Evolutionary conservation across 306 rosid genomes (phyloP).

Genomic region (Cicer judaicum): DNA sequence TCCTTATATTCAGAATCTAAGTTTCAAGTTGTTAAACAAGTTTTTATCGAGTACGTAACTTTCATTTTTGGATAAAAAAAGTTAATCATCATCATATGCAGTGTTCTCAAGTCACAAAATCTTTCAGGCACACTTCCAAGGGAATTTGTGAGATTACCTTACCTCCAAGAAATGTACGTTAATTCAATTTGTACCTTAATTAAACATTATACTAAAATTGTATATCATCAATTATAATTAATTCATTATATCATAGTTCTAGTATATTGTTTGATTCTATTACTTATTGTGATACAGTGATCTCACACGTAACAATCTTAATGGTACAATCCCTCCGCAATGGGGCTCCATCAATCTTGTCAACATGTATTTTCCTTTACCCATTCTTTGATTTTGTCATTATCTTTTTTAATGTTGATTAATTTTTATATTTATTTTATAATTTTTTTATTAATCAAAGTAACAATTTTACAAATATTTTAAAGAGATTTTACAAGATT

Average conservation of each 20-base stretch:
- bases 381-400: neutral
- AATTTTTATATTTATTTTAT: too few relatives aligned
- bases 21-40: too few relatives aligned
- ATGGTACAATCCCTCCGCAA: slow-evolving; percentile 64
- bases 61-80: neutral
- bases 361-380: slow-evolving; percentile 51
- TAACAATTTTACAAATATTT: too few relatives aligned
- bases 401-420: neutral
- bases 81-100: slow-evolving; percentile 36
- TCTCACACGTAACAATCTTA: slow-evolving; percentile 64
- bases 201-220: neutral
- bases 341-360: slow-evolving; percentile 60
- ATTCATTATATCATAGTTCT: neutral
- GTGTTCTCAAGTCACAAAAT: slow-evolving; percentile 53
- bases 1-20: too few relatives aligned
- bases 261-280: neutral
- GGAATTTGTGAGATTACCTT: slow-evolving; percentile 52
- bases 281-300: slow-evolving; percentile 49
- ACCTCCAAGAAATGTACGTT: slow-evolving; percentile 65
- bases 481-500: too few relatives aligned
- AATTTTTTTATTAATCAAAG: too few relatives aligned
- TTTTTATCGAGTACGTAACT: too few relatives aligned
- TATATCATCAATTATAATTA: neutral
- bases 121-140: slow-evolving; percentile 66
- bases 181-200: slow-evolving; percentile 47